Conservation (phyloP, 1,284 basidiomycete species). For the Moesziomyces parantarcticus region DNA sequence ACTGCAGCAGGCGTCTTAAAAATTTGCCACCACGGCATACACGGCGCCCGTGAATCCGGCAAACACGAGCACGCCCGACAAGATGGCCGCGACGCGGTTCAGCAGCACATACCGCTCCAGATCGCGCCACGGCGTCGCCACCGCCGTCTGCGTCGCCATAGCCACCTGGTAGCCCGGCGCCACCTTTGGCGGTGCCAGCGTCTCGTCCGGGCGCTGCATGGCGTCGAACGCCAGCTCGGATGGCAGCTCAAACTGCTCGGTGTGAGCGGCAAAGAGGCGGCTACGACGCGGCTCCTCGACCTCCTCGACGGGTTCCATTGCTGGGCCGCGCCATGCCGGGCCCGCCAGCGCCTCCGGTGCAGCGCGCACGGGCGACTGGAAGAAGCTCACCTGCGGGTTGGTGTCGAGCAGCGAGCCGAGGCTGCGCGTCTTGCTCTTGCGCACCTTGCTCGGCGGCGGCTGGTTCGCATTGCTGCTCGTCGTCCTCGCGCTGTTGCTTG, state of each 20-base stretch:
- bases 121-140: slow-evolving; percentile 24
- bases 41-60: slow-evolving; percentile 51
- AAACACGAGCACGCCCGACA: slow-evolving; percentile 46
- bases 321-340: slow-evolving; percentile 7
- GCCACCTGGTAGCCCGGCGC: slow-evolving; percentile 12
- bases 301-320: slow-evolving; percentile 23
- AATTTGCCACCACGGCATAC: slow-evolving; percentile 51
- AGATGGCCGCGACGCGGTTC: slow-evolving; percentile 52
- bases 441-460: slow-evolving; percentile 25
- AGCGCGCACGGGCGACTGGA: slow-evolving; percentile 46
- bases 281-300: slow-evolving; percentile 26
- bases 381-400: slow-evolving; percentile 47
- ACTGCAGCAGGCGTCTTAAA: slow-evolving; percentile 57
- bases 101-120: slow-evolving; percentile 52
- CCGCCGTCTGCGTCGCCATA: slow-evolving; percentile 4
- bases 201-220: background rate
- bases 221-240: background rate
- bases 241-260: slow-evolving; percentile 5
- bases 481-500: slow-evolving; percentile 22
- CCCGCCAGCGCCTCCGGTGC: slow-evolving; percentile 16
- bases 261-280: slow-evolving; percentile 15
- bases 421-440: slow-evolving; percentile 35
- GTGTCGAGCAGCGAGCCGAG: slow-evolving; percentile 38
- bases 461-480: slow-evolving; percentile 32
- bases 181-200: slow-evolving; percentile 7